A percentile compares a stretch with the other conserved stretches of the same genome.
phyloP scores from a whole-genome alignment of 2,329 filamentous ascomycete genomes.

The Uncinocarpus reesii region DNA sequence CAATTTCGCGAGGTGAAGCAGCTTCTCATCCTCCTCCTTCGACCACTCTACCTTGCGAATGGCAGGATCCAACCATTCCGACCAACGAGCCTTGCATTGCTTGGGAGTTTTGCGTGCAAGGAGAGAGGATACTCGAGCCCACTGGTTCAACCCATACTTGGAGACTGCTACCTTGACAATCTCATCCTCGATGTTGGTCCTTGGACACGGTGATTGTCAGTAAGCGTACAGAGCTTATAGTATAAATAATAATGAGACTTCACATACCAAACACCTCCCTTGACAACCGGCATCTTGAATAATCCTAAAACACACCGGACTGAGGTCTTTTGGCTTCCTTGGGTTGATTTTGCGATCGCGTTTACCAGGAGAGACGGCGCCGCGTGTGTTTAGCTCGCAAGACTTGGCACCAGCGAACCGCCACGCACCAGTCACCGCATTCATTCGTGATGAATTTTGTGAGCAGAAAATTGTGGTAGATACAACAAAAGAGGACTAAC shows the following conservation, averaged over 20 bases:
- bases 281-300: constrained; percentile 52
- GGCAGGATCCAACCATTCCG: constrained; percentile 94
- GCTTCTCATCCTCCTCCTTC: constrained; percentile 94
- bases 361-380: background rate
- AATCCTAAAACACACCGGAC: background rate
- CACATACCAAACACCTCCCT: constrained; percentile 52
- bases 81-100: constrained; percentile 98
- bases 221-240: constrained; percentile 16
- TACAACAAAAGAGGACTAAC: background rate
- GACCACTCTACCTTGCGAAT: constrained; percentile 99
- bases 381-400: background rate
- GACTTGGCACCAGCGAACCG: constrained; percentile 7
- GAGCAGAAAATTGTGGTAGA: constrained; percentile 1
- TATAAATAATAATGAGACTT: background rate
- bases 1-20: constrained; percentile 90
- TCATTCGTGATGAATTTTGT: background rate
- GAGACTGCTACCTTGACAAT: constrained; percentile 92
- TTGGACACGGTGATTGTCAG: constrained; percentile 16
- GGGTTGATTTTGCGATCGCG: background rate
- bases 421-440: constrained; percentile 9
- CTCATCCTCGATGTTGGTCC: constrained; percentile 73
- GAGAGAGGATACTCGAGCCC: constrained; percentile 94
- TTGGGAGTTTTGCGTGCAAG: constrained; percentile 96
- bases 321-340: background rate
- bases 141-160: constrained; percentile 93